Evolutionary conservation across 2,329 filamentous ascomycete species (phyloP).

Genomic region (Verticillium tricorpus): DNA sequence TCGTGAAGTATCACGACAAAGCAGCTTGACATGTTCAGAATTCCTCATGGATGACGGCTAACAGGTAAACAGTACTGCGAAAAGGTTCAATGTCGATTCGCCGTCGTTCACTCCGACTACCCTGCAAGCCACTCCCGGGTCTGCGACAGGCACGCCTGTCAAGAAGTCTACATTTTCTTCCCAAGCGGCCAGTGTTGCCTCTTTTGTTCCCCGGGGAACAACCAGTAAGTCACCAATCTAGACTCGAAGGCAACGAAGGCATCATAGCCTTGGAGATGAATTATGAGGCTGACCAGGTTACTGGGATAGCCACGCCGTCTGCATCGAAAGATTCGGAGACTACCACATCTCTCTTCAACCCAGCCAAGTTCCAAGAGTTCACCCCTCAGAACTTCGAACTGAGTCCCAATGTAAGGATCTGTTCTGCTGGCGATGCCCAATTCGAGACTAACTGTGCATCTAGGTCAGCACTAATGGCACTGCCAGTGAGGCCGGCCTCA

Average conservation of each 20-base stretch:
- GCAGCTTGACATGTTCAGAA: neutral
- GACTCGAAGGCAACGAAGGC: neutral
- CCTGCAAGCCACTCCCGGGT: slow-evolving; percentile 18
- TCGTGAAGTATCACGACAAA: too few relatives aligned
- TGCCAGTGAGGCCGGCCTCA: slow-evolving; percentile 40
- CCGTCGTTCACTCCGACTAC: slow-evolving; percentile 82
- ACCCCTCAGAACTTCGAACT: slow-evolving; percentile 53
- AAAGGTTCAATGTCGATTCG: slow-evolving; percentile 93
- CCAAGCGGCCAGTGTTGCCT: slow-evolving; percentile 82
- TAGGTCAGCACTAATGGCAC: slow-evolving; percentile 42
- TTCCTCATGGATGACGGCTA: neutral
- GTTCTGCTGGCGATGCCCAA: neutral
- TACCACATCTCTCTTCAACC: slow-evolving; percentile 45
- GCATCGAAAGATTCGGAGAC: slow-evolving; percentile 33
- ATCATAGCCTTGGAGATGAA: neutral
- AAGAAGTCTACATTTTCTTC: slow-evolving; percentile 81
- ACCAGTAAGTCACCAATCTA: slow-evolving; percentile 27
- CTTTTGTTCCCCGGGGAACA: slow-evolving; percentile 70
- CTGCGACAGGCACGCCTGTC: slow-evolving; percentile 30
- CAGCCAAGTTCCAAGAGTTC: slow-evolving; percentile 54
- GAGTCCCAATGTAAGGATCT: slow-evolving; percentile 38
- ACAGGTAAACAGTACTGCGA: slow-evolving; percentile 34
- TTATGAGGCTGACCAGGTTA: neutral
- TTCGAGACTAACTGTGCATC: neutral
- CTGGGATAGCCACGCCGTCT: slow-evolving; percentile 3